Evolutionary conservation across 805 yeast genomes (phyloP).

Genomic region (Candida maris): DNA sequence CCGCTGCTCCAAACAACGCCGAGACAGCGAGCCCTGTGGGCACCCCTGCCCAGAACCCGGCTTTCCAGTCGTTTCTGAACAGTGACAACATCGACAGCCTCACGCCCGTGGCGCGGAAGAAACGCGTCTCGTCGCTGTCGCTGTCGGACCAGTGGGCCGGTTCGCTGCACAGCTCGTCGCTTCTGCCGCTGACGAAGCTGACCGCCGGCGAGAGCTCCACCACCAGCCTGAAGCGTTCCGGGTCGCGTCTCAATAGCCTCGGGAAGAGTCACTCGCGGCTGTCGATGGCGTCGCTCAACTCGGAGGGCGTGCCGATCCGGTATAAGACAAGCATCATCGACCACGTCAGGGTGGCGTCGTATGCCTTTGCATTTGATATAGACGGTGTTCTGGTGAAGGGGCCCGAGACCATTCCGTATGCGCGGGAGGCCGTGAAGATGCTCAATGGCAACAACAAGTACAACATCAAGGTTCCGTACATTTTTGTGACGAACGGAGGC

Average conservation of each 20-base stretch:
- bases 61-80: slow-evolving; percentile 51
- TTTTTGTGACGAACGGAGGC: slow-evolving; percentile 89
- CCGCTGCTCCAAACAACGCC: slow-evolving; percentile 16
- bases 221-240: slow-evolving; percentile 18
- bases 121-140: slow-evolving; percentile 63
- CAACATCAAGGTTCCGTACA: slow-evolving; percentile 76
- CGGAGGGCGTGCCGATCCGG: slow-evolving; percentile 34
- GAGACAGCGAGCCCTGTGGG: slow-evolving; percentile 5
- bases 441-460: slow-evolving; percentile 76
- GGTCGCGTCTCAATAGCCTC: slow-evolving; percentile 18
- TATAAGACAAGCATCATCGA: slow-evolving; percentile 54
- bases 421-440: slow-evolving; percentile 65
- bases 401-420: slow-evolving; percentile 79
- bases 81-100: slow-evolving; percentile 71
- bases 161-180: slow-evolving; percentile 25
- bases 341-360: slow-evolving; percentile 71
- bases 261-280: slow-evolving; percentile 24
- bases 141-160: slow-evolving; percentile 68
- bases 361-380: slow-evolving; percentile 89
- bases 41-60: slow-evolving; percentile 13
- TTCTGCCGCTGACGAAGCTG: slow-evolving; percentile 23
- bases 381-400: slow-evolving; percentile 90
- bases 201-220: slow-evolving; percentile 11
- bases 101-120: slow-evolving; percentile 58
- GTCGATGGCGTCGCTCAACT: slow-evolving; percentile 23